Conservation (phyloP, 129 eudicot genomes). For the Mikania micrantha region DNA sequence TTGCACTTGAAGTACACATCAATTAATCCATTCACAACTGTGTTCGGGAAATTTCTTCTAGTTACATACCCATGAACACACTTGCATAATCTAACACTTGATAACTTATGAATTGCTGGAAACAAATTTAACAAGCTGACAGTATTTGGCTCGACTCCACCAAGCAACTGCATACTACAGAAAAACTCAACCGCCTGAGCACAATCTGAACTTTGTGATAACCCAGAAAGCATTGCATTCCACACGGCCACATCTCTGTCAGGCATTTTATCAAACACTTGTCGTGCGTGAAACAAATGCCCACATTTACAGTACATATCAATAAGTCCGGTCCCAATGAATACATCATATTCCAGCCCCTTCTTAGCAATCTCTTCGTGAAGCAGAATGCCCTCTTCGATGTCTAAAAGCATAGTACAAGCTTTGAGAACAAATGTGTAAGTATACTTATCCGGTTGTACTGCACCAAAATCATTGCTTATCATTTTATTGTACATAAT, state of each 20-base stretch:
- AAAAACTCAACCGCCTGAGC: constrained; percentile 33
- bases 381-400: constrained; percentile 35
- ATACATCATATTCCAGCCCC: constrained; percentile 49
- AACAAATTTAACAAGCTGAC: constrained; percentile 67
- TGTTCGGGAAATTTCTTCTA: constrained; percentile 36
- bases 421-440: constrained; percentile 62
- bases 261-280: constrained; percentile 63
- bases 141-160: constrained; percentile 38
- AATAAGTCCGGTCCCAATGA: constrained; percentile 52
- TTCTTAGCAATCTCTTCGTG: constrained; percentile 36
- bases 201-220: constrained; percentile 37
- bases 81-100: constrained; percentile 37
- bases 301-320: constrained; percentile 66
- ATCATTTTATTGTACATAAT: constrained; percentile 39
- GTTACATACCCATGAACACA: constrained; percentile 46
- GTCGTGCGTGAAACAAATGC: constrained; percentile 32
- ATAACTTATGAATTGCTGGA: constrained; percentile 46
- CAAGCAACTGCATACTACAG: constrained; percentile 34
- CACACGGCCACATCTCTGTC: constrained; percentile 51
- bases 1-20: constrained; percentile 61
- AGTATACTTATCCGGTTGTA: constrained; percentile 52
- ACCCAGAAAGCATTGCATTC: constrained; percentile 60
- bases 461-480: neutral
- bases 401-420: constrained; percentile 47
- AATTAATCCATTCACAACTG: constrained; percentile 54